Base-by-base conservation (phyloP, 176 grass and related monocot species). In the Avena eriantha region DNA sequence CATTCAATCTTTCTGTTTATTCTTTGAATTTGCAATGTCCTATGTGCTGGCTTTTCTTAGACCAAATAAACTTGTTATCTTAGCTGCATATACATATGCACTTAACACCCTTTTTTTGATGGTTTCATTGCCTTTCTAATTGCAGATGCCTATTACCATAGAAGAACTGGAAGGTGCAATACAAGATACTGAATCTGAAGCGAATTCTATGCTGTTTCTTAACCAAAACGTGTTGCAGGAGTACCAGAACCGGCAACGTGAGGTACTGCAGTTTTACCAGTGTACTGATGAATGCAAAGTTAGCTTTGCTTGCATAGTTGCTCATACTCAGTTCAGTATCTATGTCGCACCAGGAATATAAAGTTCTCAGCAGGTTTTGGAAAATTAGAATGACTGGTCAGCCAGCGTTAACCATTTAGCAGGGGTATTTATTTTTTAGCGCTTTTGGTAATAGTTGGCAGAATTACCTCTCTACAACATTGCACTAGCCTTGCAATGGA, bases 171-270 rank as follows among this genome's bases (percentile, higher is more conserved):
- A 98, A 89, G 68, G 83, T 69, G 89, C 87, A 63, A 95, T 98
- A 83, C 93, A 98, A 80, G 93, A 98, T 76, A 93, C 83, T 82
- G 89, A 93, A 74, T 91, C 87, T 1, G 95, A 98, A 90, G 95
- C 95, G 73, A 98, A 95, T 88, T 95, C 91, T 48, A 95, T 98
- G 92, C 61, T 98, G 35, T 94, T 93, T 90, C 89, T 98, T 77
- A 98, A 95, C 74, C 89, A 95, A 80, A 98, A 98, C 46, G 87
- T 98, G 84, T 85, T 98, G 77, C 80, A 93, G 74, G 95, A 98
- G 85, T 98, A 93, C 86, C 93, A 98, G 86, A 90, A 18, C 36
- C 87, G 91, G 59, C 85, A 98, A 65, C 75, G 12, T 24, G 86
- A 98, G 93, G 95, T 98, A 87, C 68, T 67, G 45, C 26, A 50